Evolutionary conservation across 1,284 basidiomycete genomes (phyloP), one percentile per base, ranked within the genome.

Genomic region (Caloboletus firmus): DNA sequence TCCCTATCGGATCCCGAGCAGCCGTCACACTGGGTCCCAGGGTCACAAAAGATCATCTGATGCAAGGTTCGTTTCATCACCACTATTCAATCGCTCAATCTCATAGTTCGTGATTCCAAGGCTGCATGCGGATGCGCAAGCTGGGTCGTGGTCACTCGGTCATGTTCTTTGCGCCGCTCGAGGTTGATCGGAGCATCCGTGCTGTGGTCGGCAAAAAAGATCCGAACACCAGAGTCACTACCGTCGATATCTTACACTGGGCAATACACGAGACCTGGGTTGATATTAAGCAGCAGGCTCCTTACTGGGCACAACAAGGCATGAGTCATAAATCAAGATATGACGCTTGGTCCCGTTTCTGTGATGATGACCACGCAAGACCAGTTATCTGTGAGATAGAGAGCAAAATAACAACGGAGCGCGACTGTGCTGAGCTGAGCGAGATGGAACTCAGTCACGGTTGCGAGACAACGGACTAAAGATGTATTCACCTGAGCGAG

Each of bases 31-130:
- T 28, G 9, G 26, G 26, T 1, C 8, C 26, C 5, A 28, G 9
- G 26, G 63, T 81, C 7, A 79, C 77, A 0, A 82, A 82, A 53
- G 80, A 82, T 61, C 64, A 74, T 37, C 58, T 82, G 7, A 66
- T 77, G 4, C 80, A 82, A 72, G 80, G 80, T 78, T 54, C 54
- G 24, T 24, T 24, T 9, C 1, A 7, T 5, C 9, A 4, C 2
- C 9, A 4, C 13, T 1, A n/a, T 17, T 15, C 28, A 5, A 9
- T 20, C 2, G 11, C 0, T 55, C 2, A 8, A 30, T 20, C 17
- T 32, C 9, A 34, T 30, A 36, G 24, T 24, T 43, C 36, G n/a
- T 36, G 13, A 4, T 18, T 39, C 0, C 17, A 28, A 77, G 26
- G 26, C 9, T 28, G 26, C 9, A 28, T 28, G 26, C 26, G 26